Evolutionary conservation across 139 green algal genomes (phyloP), one percentile per base, ranked within the genome.

Genomic region (Coelastrella sp.): DNA sequence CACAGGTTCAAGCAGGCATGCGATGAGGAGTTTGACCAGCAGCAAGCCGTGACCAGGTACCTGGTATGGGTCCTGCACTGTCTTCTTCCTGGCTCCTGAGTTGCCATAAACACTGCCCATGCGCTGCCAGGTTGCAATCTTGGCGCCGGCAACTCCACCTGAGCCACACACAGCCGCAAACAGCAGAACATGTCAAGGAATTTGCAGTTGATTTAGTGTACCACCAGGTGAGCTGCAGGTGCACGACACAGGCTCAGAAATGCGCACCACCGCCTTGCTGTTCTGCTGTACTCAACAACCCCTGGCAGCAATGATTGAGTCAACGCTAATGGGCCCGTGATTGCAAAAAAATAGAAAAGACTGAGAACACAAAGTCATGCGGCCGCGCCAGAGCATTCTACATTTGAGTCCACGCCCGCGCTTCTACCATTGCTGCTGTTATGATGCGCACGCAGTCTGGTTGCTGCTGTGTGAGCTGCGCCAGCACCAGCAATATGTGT

Each of bases 51-150:
- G 32, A 47, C 32, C 32, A 47, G 81, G 0, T 85, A 92, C 91
- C 91, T 91, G 19, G 73, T 93, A 93, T 0, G 91, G 91, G 88
- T 93, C 91, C 47, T 80, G 59, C 19, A 22, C 66, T 3, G 77
- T 2, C 32, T 89, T 66, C 56, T 73, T 86, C 20, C 54, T 77
- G 22, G 6, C 20, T 10, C 79, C 47, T 4, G 57, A 32, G 22
- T 73, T 74, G 91, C 88, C 83, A 74, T 93, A 93, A 83, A 93
- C 88, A 65, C 78, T 90, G 61, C 91, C 91, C 77, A 88, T 88
- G 3, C 91, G 91, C 88, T 92, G 91, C 91, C 91, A 93, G n/a
- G 87, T 92, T 71, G 78, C 80, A 73, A 93, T 93, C 59, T 75
- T 32, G 73, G 32, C 73, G 54, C 66, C 58, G 8, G 68, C 68